These are phyloP conservation scores for Byssochlamys sp. DNA, from an alignment of 2,329 filamentous ascomycete species.

Conservation along the genomic window DNA sequence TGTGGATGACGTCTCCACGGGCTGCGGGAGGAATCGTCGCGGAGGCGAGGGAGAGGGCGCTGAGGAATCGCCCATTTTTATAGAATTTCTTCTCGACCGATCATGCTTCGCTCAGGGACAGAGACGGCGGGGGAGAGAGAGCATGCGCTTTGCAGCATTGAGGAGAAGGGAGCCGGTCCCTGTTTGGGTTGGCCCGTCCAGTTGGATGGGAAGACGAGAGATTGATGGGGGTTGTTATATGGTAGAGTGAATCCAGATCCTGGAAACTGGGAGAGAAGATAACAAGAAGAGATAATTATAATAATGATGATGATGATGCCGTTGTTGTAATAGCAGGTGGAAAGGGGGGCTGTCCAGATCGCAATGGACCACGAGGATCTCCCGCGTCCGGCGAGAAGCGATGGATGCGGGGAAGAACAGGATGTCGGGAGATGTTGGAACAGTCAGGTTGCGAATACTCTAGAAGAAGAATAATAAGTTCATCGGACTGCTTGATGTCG, in stretches of 20 bases:
- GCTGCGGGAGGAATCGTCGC: slow-evolving; percentile 21
- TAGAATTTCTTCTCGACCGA: not conserved
- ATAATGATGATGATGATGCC: too few species aligned
- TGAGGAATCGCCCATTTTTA: slow-evolving; percentile 15
- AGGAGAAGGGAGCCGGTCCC: not conserved
- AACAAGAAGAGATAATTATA: too few species aligned
- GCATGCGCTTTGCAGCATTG: not conserved
- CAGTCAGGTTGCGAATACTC: too few species aligned
- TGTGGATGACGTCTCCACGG: slow-evolving; percentile 26
- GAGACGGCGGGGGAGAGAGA: not conserved
- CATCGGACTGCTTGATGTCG: too few species aligned
- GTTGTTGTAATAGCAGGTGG: not conserved
- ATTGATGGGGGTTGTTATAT: too few species aligned
- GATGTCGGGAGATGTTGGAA: too few species aligned
- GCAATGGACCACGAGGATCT: not conserved
- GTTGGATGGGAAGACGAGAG: not conserved
- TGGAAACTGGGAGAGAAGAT: too few species aligned
- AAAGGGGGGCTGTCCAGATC: not conserved
- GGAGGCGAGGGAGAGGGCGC: slow-evolving; percentile 8
- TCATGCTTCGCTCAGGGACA: not conserved
- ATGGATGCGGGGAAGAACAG: not conserved
- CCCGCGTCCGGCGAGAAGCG: not conserved
- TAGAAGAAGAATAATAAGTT: too few species aligned
- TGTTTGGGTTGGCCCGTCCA: too few species aligned
- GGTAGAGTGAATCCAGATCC: too few species aligned